Conservation (phyloP, 2,329 filamentous ascomycete species). For the Penicillium brevicompactum region DNA sequence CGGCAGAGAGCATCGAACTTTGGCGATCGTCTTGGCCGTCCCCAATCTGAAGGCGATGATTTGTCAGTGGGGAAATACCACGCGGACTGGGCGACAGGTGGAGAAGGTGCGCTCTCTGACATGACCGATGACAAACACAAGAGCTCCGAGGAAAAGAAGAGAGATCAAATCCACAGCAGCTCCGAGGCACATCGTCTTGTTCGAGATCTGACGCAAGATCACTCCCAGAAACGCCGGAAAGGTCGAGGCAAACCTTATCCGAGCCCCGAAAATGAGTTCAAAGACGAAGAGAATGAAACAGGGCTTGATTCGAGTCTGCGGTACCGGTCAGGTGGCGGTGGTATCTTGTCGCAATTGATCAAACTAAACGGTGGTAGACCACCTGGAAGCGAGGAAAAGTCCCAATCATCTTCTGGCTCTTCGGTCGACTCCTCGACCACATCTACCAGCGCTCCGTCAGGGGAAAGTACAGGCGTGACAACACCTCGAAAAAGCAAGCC, state of each 20-base stretch:
- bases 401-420: slow-evolving; percentile 13
- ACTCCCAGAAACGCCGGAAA: slow-evolving; percentile 23
- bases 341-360: slow-evolving; percentile 35
- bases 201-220: slow-evolving; percentile 33
- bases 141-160: slow-evolving; percentile 28
- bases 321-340: slow-evolving; percentile 32
- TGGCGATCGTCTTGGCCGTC: slow-evolving; percentile 26
- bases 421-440: slow-evolving; percentile 11
- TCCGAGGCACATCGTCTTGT: slow-evolving; percentile 37
- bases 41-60: slow-evolving; percentile 27
- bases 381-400: slow-evolving; percentile 2
- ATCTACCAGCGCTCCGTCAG: slow-evolving; percentile 11
- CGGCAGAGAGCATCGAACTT: slow-evolving; percentile 18
- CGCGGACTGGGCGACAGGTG: slow-evolving; percentile 30
- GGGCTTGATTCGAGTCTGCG: slow-evolving; percentile 17
- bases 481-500: slow-evolving; percentile 22
- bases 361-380: slow-evolving; percentile 21
- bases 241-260: slow-evolving; percentile 17
- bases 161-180: slow-evolving; percentile 26
- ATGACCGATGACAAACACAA: slow-evolving; percentile 36
- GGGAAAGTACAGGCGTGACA: slow-evolving; percentile 4
- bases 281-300: slow-evolving; percentile 9
- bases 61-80: slow-evolving; percentile 27
- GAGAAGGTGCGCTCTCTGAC: slow-evolving; percentile 26
- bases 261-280: slow-evolving; percentile 11